These are phyloP conservation scores for Aegilops bicornis DNA, from an alignment of 176 grass and related monocot species.

Conservation along the genomic window DNA sequence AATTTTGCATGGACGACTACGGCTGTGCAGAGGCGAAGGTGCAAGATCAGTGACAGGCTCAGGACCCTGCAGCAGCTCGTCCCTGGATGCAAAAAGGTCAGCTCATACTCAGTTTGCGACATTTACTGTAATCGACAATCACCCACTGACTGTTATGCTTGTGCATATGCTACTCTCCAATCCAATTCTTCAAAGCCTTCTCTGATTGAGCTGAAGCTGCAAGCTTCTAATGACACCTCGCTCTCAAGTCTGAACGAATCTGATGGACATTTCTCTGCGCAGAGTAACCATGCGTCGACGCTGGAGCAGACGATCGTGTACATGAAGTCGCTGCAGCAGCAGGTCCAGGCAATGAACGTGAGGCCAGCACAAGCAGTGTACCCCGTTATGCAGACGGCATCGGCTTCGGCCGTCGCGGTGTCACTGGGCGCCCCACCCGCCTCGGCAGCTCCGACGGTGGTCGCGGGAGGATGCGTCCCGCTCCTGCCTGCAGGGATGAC, in stretches of 20 bases:
- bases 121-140: background rate
- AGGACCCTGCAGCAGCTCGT: constrained; percentile 27
- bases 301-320: constrained; percentile 14
- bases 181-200: too few species aligned
- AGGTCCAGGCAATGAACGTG: background rate
- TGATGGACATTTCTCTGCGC: background rate
- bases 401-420: too few species aligned
- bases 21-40: constrained; percentile 18
- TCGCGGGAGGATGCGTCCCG: too few species aligned
- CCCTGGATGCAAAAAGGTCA: constrained; percentile 37
- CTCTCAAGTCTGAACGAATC: background rate
- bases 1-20: background rate
- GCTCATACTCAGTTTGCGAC: background rate
- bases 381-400: background rate
- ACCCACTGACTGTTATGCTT: too few species aligned
- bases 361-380: background rate
- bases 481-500: background rate
- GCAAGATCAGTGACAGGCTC: constrained; percentile 29
- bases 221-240: background rate
- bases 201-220: too few species aligned
- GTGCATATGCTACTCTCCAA: too few species aligned
- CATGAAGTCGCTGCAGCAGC: constrained; percentile 13
- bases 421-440: background rate
- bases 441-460: too few species aligned
- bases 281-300: constrained; percentile 14